phyloP scores from a whole-genome alignment of 352 stramenopile species.

The Phytopythium litorale region DNA sequence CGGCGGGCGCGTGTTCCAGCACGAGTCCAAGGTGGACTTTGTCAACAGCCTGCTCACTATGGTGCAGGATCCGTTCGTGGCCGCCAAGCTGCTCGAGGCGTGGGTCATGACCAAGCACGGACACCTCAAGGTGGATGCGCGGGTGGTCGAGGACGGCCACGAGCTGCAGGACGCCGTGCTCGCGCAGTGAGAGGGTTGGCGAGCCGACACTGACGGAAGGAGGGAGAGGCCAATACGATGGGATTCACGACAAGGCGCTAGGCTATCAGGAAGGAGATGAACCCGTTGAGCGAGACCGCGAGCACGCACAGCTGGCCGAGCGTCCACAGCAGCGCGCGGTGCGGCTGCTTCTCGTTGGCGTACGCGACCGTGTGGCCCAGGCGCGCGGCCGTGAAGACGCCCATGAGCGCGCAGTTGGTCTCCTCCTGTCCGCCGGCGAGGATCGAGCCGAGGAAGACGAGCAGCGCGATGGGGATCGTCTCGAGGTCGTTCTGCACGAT shows the following conservation, averaged over 20 bases:
- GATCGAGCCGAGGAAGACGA: conserved; percentile 36
- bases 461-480: conserved; percentile 26
- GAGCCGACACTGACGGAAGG: not conserved
- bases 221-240: not conserved
- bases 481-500: conserved; percentile 49
- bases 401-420: conserved; percentile 37
- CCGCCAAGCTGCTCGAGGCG: conserved; percentile 44
- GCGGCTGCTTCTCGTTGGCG: conserved; percentile 26
- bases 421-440: conserved; percentile 32
- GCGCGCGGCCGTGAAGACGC: conserved; percentile 24
- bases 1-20: conserved; percentile 43
- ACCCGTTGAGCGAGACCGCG: conserved; percentile 27
- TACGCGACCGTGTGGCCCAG: conserved; percentile 35
- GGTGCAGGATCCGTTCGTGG: conserved; percentile 45
- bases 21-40: conserved; percentile 50
- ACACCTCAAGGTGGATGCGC: conserved; percentile 38
- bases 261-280: conserved; percentile 30
- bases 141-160: conserved; percentile 37
- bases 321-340: conserved; percentile 28
- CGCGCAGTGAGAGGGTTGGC: conserved; percentile 3
- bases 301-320: conserved; percentile 33
- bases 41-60: conserved; percentile 47
- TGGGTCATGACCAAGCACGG: conserved; percentile 60
- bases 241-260: not conserved
- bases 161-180: conserved; percentile 31